Evolutionary conservation across 2,329 filamentous ascomycete genomes (phyloP).

Genomic region (Corynespora cassiicola): DNA sequence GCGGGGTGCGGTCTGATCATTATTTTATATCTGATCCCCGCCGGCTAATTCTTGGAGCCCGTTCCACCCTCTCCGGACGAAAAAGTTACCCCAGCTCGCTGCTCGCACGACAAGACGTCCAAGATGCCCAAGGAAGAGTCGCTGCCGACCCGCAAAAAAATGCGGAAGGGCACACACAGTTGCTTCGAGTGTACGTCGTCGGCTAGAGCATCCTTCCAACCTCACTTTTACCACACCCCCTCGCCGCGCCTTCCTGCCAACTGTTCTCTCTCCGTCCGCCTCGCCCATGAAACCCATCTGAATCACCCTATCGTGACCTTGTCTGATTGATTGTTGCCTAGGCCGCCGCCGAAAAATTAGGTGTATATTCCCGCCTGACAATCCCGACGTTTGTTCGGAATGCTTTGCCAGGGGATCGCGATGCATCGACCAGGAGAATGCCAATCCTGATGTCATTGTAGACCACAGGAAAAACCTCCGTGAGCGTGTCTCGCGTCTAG

Average conservation of each 20-base stretch:
- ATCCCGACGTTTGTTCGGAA: slow-evolving; percentile 50
- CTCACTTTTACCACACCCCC: too few relatives aligned
- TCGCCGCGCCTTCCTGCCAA: too few relatives aligned
- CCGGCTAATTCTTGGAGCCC: slow-evolving; percentile 2
- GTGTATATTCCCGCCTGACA: slow-evolving; percentile 52
- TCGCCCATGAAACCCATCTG: slow-evolving; percentile 1
- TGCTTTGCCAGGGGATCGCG: slow-evolving; percentile 53
- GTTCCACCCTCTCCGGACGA: slow-evolving; percentile 6
- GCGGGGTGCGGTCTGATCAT: slow-evolving; percentile 3
- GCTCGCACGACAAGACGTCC: slow-evolving; percentile 6
- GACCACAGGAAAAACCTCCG: slow-evolving; percentile 52
- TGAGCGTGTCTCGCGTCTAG: slow-evolving; percentile 50
- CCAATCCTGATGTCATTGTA: slow-evolving; percentile 46
- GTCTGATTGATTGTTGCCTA: slow-evolving; percentile 14
- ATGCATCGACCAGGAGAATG: slow-evolving; percentile 55
- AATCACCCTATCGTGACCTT: not conserved
- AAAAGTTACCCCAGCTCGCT: slow-evolving; percentile 1
- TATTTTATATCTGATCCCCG: slow-evolving; percentile 16
- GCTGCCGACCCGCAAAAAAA: slow-evolving; percentile 46
- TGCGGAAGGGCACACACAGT: slow-evolving; percentile 53
- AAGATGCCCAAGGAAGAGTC: slow-evolving; percentile 45
- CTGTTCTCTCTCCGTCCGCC: slow-evolving; percentile 8
- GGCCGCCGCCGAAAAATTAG: slow-evolving; percentile 59
- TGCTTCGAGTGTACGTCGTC: slow-evolving; percentile 52
- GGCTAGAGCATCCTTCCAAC: slow-evolving; percentile 10